phyloP scores from a whole-genome alignment of 768 basidiomycete genomes.

The Steccherinum ochraceum region DNA sequence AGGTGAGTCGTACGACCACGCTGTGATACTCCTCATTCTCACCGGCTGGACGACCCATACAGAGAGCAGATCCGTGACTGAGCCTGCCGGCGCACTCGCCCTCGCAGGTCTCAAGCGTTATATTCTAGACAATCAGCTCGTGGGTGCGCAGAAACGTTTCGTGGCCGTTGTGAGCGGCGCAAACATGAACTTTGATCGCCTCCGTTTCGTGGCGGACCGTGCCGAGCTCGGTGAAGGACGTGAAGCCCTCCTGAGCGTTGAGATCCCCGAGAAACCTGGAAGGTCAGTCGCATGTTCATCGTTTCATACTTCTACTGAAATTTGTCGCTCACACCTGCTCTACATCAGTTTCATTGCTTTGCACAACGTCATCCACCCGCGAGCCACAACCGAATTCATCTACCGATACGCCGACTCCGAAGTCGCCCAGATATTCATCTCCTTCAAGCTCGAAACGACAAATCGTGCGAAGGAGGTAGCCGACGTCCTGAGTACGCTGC shows the following conservation, averaged over 20 bases:
- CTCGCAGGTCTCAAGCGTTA: conserved; percentile 89
- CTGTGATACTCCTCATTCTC: neutral
- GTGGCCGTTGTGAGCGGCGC: conserved; percentile 93
- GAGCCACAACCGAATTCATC: conserved; percentile 91
- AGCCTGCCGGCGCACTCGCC: conserved; percentile 91
- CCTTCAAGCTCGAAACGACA: conserved; percentile 73
- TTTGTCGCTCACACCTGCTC: neutral
- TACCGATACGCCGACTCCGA: conserved; percentile 80
- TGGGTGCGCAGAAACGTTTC: conserved; percentile 81
- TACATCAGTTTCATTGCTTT: conserved; percentile 81
- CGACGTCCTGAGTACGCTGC: conserved; percentile 57
- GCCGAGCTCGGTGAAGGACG: conserved; percentile 95
- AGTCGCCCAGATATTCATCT: conserved; percentile 82
- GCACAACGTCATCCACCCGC: conserved; percentile 83
- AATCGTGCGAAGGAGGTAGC: conserved; percentile 53
- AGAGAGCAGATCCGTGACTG: conserved; percentile 96
- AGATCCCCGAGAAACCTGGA: conserved; percentile 89
- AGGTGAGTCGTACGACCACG: conserved; percentile 48
- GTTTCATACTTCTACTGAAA: too few relatives aligned
- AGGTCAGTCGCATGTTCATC: conserved; percentile 42
- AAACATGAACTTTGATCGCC: conserved; percentile 97
- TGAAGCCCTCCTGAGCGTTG: conserved; percentile 90
- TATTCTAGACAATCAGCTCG: conserved; percentile 72
- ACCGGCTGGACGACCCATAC: neutral
- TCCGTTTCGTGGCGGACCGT: conserved; percentile 97